Conservation (phyloP, 2,329 filamentous ascomycete species). For the Exophiala xenobiotica region DNA sequence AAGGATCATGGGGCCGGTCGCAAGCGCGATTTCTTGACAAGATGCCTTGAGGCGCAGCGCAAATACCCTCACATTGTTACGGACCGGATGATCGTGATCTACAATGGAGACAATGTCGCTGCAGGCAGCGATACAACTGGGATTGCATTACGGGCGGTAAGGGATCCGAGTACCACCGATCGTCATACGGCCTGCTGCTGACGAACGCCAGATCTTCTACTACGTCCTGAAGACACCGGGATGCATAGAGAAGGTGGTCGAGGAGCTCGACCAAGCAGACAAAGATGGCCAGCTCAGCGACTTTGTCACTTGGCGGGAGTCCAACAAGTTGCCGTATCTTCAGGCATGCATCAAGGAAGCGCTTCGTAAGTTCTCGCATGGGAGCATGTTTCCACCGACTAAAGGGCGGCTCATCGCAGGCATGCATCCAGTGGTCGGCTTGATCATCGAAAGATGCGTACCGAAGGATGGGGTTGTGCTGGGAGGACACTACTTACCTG, state of each 20-base stretch:
- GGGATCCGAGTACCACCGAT: not conserved
- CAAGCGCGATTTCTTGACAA: conserved; percentile 18
- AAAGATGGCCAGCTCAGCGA: conserved; percentile 14
- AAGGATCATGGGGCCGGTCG: conserved; percentile 1
- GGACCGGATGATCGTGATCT: conserved; percentile 16
- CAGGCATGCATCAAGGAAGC: conserved; percentile 27
- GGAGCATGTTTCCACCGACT: not conserved
- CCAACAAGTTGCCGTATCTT: conserved; percentile 21
- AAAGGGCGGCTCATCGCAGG: conserved; percentile 7
- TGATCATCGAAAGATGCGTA: conserved; percentile 32
- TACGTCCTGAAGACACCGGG: conserved; percentile 49
- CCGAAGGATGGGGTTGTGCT: conserved; percentile 24
- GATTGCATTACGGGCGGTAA: conserved; percentile 19
- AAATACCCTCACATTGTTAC: conserved; percentile 20
- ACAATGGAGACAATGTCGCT: conserved; percentile 20
- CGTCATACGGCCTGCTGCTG: not conserved
- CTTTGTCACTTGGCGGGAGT: conserved; percentile 19
- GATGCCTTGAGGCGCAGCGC: conserved; percentile 19
- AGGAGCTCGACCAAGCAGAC: conserved; percentile 22
- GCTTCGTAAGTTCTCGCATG: conserved; percentile 13
- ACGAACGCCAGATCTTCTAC: conserved; percentile 29
- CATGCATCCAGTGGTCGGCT: conserved; percentile 30
- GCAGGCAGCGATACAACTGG: conserved; percentile 27
- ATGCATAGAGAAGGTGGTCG: conserved; percentile 13
- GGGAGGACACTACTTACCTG: conserved; percentile 22